Base-by-base conservation (phyloP, 306 rosid species). In the Citrullus mucosospermus region DNA sequence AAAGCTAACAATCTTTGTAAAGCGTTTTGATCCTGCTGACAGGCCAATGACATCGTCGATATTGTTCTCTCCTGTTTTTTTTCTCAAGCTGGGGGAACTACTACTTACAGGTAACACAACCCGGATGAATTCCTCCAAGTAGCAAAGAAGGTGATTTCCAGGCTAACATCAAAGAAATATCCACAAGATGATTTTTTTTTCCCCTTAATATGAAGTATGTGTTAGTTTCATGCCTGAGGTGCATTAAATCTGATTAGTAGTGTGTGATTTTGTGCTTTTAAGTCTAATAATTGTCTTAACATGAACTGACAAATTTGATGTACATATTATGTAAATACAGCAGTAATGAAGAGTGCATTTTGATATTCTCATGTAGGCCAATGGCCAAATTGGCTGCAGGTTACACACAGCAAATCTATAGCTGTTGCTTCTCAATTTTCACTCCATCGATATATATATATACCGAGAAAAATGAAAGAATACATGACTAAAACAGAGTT, bases 1-100 rank as follows among this genome's bases (percentile, higher is more conserved):
- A 91, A 87, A 86, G 86, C 96, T 86, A 95, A 88, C 91, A 88
- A 92, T 88, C 99, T 92, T 81, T 96, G 99, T 88, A 92, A 88
- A 92, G 99, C 99, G 55, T 96, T 92, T 85, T 96, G 88, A 96
- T 66, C 88, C 82, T 80, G 88, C 84, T 84, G 85, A 91, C 89
- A 74, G 77, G 20, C 55, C 44, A 54, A 87, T 85, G 86, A 88
- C 89, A 53, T 85, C 55, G 68, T 55, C 56, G 9, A 30, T 50
- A 63, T 79, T 87, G 67, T 74, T 81, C 71, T 69, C 82, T 88
- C 81, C 84, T 75, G 72, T 78, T 79, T 81, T 60, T 84, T 88
- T 87, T 36, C 13, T 22, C 60, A 68, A 55, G 87, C 87, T 86
- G 89, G 90, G 90, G 90, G 84, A 81, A 48, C 48, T 36, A 70